These are phyloP conservation scores for Ceratopteris richardii DNA, from an alignment of 75 land plant genomes.

Conservation along the genomic window DNA sequence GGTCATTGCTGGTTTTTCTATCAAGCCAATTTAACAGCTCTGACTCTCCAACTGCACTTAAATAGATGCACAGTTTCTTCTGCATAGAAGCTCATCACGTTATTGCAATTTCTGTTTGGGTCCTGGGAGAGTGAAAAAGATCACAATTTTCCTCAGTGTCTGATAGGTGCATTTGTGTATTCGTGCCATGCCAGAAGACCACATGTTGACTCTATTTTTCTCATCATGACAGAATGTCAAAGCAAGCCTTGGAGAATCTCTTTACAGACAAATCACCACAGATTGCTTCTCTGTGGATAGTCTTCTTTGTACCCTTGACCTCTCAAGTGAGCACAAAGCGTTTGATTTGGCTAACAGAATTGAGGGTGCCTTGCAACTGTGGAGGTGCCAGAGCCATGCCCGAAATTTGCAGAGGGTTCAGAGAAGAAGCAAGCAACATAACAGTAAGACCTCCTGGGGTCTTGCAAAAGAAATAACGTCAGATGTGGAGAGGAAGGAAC, in stretches of 20 bases:
- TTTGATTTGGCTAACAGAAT: constrained; percentile 59
- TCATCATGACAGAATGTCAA: constrained; percentile 86
- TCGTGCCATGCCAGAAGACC: too few species aligned
- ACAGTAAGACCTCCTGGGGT: constrained; percentile 20
- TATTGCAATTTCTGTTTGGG: too few species aligned
- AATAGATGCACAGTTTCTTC: too few species aligned
- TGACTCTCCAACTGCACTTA: too few species aligned
- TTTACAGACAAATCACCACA: constrained; percentile 55
- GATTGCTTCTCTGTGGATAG: constrained; percentile 62
- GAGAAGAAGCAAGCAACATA: not conserved
- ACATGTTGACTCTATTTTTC: too few species aligned
- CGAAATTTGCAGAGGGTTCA: not conserved
- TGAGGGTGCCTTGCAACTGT: constrained; percentile 69
- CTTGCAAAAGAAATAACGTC: constrained; percentile 26
- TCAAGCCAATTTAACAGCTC: too few species aligned
- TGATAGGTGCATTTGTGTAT: too few species aligned
- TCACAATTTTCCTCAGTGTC: too few species aligned
- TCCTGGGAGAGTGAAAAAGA: too few species aligned
- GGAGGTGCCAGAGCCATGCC: constrained; percentile 41
- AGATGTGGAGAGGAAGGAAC: constrained; percentile 21
- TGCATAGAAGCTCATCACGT: too few species aligned
- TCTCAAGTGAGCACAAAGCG: constrained; percentile 59
- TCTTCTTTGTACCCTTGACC: constrained; percentile 49
- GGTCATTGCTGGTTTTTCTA: too few species aligned
- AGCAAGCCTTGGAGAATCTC: constrained; percentile 71